Evolutionary conservation across 495 filamentous ascomycete species (phyloP).

Genomic region (Amniculicola lignicola): DNA sequence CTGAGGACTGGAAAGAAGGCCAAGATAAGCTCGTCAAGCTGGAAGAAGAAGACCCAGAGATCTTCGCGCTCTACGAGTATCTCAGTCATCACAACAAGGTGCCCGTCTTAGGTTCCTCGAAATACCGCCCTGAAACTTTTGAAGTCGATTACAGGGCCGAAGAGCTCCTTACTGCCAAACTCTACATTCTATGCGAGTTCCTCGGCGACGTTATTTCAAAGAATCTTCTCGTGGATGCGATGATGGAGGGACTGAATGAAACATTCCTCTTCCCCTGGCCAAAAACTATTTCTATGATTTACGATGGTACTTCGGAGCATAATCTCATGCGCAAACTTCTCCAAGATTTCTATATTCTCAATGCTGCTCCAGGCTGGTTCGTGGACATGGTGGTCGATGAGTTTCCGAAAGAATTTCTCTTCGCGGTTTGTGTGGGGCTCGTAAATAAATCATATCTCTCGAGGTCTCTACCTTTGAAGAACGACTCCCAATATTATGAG

Average conservation of each 20-base stretch:
- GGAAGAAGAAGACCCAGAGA: background rate
- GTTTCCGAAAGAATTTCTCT: no score
- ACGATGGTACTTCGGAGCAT: background rate
- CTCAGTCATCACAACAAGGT: background rate
- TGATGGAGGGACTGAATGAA: background rate
- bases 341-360: background rate
- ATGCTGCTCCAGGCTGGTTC: background rate
- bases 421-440: no score
- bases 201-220: background rate
- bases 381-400: no score
- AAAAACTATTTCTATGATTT: background rate
- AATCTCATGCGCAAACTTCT: background rate
- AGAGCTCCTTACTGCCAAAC: no score
- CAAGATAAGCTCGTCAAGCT: background rate
- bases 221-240: background rate
- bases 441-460: no score
- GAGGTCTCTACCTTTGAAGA: no score
- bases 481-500: no score
- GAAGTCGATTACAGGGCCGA: background rate
- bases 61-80: constrained; percentile 1
- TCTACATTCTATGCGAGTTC: constrained; percentile 2
- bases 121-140: background rate
- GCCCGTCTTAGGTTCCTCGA: background rate
- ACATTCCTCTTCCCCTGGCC: background rate
- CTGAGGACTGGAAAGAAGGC: background rate